These are phyloP conservation scores for Hyaloraphidium curvatum DNA, from an alignment of 192 early-diverging fungal species.

Conservation along the genomic window DNA sequence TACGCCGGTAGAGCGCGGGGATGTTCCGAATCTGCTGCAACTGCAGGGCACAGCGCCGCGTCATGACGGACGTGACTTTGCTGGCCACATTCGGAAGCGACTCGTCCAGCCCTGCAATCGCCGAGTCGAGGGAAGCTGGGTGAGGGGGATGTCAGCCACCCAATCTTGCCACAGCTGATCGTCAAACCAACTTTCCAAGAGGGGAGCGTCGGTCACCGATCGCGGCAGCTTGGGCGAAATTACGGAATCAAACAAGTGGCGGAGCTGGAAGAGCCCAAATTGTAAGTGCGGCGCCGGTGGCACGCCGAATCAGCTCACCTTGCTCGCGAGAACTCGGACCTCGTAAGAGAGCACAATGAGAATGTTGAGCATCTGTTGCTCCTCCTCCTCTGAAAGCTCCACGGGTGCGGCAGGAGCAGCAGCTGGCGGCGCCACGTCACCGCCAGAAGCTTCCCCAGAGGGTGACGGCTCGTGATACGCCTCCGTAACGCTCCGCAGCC, in stretches of 20 bases:
- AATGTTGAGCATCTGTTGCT: conserved; percentile 14
- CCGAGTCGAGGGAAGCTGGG: neutral
- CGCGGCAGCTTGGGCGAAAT: conserved; percentile 22
- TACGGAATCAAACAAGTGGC: too few relatives aligned
- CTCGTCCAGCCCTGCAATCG: conserved; percentile 18
- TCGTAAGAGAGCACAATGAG: conserved; percentile 19
- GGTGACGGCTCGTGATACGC: too few relatives aligned
- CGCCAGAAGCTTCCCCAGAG: too few relatives aligned
- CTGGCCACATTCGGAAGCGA: conserved; percentile 17
- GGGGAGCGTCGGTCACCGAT: conserved; percentile 18
- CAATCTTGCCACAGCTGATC: neutral
- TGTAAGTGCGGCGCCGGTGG: too few relatives aligned
- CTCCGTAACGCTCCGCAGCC: too few relatives aligned
- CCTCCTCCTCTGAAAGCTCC: too few relatives aligned
- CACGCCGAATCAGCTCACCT: conserved; percentile 3
- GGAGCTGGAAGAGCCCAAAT: too few relatives aligned
- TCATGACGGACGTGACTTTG: conserved; percentile 18
- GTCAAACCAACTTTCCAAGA: conserved; percentile 19
- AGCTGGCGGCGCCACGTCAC: too few relatives aligned
- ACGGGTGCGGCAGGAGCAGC: too few relatives aligned
- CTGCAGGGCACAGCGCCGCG: conserved; percentile 23
- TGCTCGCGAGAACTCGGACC: conserved; percentile 14
- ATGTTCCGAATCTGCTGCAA: conserved; percentile 19
- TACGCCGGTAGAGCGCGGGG: conserved; percentile 17
- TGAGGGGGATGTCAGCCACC: conserved; percentile 3